Base-by-base conservation (phyloP, 2,329 filamentous ascomycete species). In the Coniochaeta sp. region DNA sequence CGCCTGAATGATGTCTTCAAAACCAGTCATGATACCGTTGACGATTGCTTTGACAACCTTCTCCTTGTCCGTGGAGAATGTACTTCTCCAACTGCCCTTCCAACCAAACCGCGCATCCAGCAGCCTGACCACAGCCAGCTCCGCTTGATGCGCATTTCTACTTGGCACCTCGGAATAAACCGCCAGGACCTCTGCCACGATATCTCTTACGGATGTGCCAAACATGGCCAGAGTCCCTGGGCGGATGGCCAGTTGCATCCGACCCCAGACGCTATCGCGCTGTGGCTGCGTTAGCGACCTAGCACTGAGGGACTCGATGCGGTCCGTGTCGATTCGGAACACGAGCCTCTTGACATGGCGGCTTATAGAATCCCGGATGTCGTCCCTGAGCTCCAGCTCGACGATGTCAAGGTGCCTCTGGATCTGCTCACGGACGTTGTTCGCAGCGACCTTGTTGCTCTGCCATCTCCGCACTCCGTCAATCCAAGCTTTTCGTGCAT, bases 391-490 rank as follows among this genome's bases (percentile, higher is more conserved):
- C 24, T 65, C 64, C 0, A 69, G 61, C 7, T 64, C 64, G 9
- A 69, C 61, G 8, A 69, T 61, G 4, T 67, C 64, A 7, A 69
- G 62, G 24, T 69, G 66, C 8, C 67, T 63, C 40, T 69, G 66
- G 26, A 70, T 66, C 50, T 68, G 62, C 57, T 69, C 68, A 2
- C 66, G 61, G 36, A 67, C 42, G 22, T 38, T 62, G 17, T 69
- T 63, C 14, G 67, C 60, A 16, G 62, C 64, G 22, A 62, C 61
- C 19, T 64, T 61, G 58, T 68, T 61, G 3, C 57, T 60, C 1
- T 64, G 59, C 67, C 68, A 69, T 16, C 50, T 58, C 10, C 47
- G 10, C 0, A 69, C 61, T 2, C 62, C 62, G 3, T 58, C 59
- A 2, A 60, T 24, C 67, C 68, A 69, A 17, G 58, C 34, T 9